Percentiles rank a stretch among this genome's conserved stretches.
These are phyloP conservation scores for Stenocarpella maydis DNA, from an alignment of 2,329 filamentous ascomycete genomes.

Conservation along the genomic window DNA sequence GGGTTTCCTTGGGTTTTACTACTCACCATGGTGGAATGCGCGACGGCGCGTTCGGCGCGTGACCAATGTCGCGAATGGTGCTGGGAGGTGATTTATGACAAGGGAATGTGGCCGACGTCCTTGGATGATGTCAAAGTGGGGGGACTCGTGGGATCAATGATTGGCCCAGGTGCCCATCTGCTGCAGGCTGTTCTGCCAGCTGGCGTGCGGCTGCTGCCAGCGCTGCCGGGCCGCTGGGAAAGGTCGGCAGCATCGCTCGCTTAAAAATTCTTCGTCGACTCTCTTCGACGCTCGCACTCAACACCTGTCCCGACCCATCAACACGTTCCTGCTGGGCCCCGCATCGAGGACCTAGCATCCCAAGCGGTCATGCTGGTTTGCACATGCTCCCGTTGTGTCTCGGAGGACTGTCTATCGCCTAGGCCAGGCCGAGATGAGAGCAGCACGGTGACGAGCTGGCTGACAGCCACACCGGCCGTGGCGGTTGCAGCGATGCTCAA, in stretches of 20 bases:
- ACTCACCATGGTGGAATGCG: constrained; percentile 32
- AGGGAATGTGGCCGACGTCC: not conserved
- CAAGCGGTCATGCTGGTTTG: not conserved
- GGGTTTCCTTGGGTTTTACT: not conserved
- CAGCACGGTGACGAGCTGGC: not conserved
- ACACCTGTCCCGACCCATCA: not conserved
- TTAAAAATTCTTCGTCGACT: constrained; percentile 25
- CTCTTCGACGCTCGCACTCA: not conserved
- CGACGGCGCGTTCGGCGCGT: constrained; percentile 26
- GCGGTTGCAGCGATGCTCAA: not conserved
- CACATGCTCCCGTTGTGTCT: not conserved
- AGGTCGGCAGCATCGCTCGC: not conserved
- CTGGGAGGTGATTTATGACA: not conserved
- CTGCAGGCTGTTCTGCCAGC: not conserved
- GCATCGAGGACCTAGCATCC: too few relatives aligned
- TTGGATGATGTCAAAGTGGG: constrained; percentile 35
- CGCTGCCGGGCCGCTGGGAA: constrained; percentile 17
- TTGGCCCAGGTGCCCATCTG: not conserved
- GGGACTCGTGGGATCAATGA: not conserved
- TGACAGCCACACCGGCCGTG: not conserved
- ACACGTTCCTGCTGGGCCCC: not conserved
- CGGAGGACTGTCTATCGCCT: not conserved
- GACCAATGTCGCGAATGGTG: not conserved
- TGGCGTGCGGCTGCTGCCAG: not conserved
- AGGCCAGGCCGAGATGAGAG: too few relatives aligned